phyloP scores from a whole-genome alignment of 2,329 filamentous ascomycete species.

The Amylocarpus encephaloides region DNA sequence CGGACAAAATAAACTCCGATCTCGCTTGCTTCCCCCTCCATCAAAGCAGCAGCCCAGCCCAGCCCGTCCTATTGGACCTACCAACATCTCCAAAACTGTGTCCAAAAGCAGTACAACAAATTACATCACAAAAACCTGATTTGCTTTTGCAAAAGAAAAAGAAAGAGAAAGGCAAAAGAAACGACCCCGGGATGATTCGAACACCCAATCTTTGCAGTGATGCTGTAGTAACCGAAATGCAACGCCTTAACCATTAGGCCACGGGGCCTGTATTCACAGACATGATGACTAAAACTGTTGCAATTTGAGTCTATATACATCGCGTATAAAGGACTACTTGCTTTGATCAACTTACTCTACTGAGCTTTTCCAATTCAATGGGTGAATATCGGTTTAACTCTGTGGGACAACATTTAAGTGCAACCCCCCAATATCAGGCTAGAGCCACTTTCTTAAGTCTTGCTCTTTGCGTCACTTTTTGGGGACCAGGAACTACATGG shows the following conservation, averaged over 20 bases:
- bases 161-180: background rate
- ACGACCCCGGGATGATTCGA: constrained; percentile 8
- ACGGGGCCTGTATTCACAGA: background rate
- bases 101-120: too few relatives aligned
- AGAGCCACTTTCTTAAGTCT: too few relatives aligned
- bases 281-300: background rate
- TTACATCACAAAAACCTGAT: too few relatives aligned
- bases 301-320: background rate
- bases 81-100: background rate
- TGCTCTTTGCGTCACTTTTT: too few relatives aligned
- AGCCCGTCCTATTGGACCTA: background rate
- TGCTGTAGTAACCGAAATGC: constrained; percentile 1
- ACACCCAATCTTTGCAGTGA: constrained; percentile 5
- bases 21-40: background rate
- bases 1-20: background rate
- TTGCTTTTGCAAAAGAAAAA: too few relatives aligned
- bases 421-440: too few relatives aligned
- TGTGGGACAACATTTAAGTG: too few relatives aligned
- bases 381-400: too few relatives aligned
- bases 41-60: background rate
- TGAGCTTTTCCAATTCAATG: too few relatives aligned
- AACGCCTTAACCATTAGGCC: constrained; percentile 4
- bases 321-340: too few relatives aligned
- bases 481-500: background rate
- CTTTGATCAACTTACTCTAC: too few relatives aligned